Percentiles rank a stretch among this genome's conserved stretches.
Conservation (phyloP, 306 rosid genomes). For the Crataegus laevigata region DNA sequence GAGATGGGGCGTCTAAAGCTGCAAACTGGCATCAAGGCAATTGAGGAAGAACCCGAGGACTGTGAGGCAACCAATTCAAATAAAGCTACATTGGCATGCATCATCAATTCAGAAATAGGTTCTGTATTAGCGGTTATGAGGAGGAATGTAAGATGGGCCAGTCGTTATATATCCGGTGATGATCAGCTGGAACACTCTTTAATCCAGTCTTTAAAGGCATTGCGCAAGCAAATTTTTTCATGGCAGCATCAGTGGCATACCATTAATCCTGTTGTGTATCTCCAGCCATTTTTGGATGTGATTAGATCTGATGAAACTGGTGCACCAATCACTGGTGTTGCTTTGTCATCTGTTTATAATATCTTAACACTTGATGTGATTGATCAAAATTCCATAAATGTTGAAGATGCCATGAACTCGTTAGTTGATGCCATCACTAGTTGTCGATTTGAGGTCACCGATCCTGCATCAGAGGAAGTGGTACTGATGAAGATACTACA, state of each 20-base stretch:
- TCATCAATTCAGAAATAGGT: slow-evolving; percentile 89
- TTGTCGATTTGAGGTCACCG: slow-evolving; percentile 93
- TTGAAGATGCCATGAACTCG: slow-evolving; percentile 88
- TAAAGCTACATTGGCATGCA: slow-evolving; percentile 75
- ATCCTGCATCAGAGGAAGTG: slow-evolving; percentile 92
- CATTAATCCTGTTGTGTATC: slow-evolving; percentile 72
- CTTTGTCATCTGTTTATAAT: slow-evolving; percentile 91
- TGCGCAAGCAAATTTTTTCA: slow-evolving; percentile 70
- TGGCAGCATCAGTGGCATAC: slow-evolving; percentile 95
- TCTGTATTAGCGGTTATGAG: slow-evolving; percentile 96
- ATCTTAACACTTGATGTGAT: slow-evolving; percentile 83
- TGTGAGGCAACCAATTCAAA: slow-evolving; percentile 49
- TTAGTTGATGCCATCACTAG: slow-evolving; percentile 96
- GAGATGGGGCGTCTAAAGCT: slow-evolving; percentile 76
- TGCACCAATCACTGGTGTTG: slow-evolving; percentile 86
- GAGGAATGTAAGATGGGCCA: slow-evolving; percentile 94
- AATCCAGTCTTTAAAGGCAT: slow-evolving; percentile 80
- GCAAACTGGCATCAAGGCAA: slow-evolving; percentile 64
- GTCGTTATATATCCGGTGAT: slow-evolving; percentile 84
- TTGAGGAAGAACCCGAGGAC: slow-evolving; percentile 91
- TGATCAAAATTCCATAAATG: slow-evolving; percentile 75
- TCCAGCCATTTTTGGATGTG: slow-evolving; percentile 96
- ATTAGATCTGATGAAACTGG: slow-evolving; percentile 94
- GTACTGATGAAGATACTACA: slow-evolving; percentile 91
- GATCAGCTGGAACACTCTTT: slow-evolving; percentile 93